phyloP scores from a whole-genome alignment of 768 basidiomycete species.

The Harrya chromipes region DNA sequence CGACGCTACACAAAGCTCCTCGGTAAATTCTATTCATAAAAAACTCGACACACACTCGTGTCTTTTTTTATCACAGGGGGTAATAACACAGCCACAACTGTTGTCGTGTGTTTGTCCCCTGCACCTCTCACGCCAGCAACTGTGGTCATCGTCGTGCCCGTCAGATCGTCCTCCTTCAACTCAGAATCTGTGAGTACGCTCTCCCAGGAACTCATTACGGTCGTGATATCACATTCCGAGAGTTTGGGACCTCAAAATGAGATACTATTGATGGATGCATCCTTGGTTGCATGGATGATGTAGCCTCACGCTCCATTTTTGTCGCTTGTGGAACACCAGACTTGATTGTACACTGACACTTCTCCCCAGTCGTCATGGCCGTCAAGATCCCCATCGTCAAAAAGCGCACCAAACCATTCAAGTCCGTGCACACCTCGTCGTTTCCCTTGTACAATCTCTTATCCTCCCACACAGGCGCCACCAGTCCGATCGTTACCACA shows the following conservation, averaged over 20 bases:
- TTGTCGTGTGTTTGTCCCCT: slow-evolving; percentile 25
- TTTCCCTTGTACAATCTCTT: slow-evolving; percentile 11
- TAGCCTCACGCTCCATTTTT: not conserved
- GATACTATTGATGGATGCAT: slow-evolving; percentile 22
- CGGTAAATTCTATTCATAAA: not conserved
- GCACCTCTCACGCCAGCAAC: not conserved
- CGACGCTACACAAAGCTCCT: no score
- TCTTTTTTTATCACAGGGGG: not conserved
- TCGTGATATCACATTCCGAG: not conserved
- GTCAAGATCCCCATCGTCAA: slow-evolving; percentile 76
- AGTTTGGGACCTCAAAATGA: not conserved
- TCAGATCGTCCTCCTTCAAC: slow-evolving; percentile 46
- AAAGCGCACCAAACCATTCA: slow-evolving; percentile 97
- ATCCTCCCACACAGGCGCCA: slow-evolving; percentile 67
- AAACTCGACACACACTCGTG: no score
- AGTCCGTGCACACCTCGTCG: slow-evolving; percentile 51
- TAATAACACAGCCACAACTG: slow-evolving; percentile 21
- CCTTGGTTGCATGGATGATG: slow-evolving; percentile 21
- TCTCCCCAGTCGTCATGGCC: slow-evolving; percentile 39
- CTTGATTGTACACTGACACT: slow-evolving; percentile 13
- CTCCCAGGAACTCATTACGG: not conserved
- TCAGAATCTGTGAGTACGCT: slow-evolving; percentile 51
- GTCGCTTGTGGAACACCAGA: no score
- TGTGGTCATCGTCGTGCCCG: slow-evolving; percentile 3
- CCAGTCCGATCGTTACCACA: slow-evolving; percentile 96